Evolutionary conservation across 2,329 filamentous ascomycete genomes (phyloP), one percentile per base, ranked within the genome.

Genomic region (Lachnellula willkommii): DNA sequence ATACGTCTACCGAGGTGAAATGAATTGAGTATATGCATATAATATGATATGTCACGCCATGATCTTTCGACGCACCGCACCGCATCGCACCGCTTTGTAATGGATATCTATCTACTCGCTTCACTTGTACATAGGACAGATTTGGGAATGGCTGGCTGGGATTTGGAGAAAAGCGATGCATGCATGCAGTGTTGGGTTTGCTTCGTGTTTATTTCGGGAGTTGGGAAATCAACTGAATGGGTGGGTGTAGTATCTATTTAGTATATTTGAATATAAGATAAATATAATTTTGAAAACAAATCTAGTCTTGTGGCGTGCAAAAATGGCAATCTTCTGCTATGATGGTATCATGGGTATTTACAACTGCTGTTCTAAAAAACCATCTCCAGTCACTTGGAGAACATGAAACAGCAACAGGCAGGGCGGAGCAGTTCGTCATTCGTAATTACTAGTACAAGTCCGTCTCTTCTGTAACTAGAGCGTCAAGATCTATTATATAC

Each of bases 1-100:
- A 83, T 63, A 22, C 42, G 11, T 2, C 42, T 17, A 26, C 75
- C 12, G 70, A 71, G 55, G 60, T 68, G 2, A 20, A 24, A 17
- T 68, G 2, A 20, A 24, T 9, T 26, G 75, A 77, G 1, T 40
- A 15, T 40, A 17, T 17, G 8, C 17, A 40, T 17, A 15, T 15
- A 5, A 37, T 37, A 11, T 20, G 20, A 15, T 15, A 40, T 40
- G 5, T 40, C 15, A 40, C 5, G 37, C 12, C 50, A 51, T 35
- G 49, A 20, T 39, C 8, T 12, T n/a, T 40, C 37, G 52, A 54
- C 36, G 28, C 48, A 51, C 32, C 49, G 48, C 47, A 24, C 22
- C 22, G 22, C 22, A 24, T 5, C 3, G 22, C 22, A 24, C 32
- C 49, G 48, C 47, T 15, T 60, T 60, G 57, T 59, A 55, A 59